Base-by-base conservation (phyloP, 176 grass and related monocot species). In the Themeda triandra region DNA sequence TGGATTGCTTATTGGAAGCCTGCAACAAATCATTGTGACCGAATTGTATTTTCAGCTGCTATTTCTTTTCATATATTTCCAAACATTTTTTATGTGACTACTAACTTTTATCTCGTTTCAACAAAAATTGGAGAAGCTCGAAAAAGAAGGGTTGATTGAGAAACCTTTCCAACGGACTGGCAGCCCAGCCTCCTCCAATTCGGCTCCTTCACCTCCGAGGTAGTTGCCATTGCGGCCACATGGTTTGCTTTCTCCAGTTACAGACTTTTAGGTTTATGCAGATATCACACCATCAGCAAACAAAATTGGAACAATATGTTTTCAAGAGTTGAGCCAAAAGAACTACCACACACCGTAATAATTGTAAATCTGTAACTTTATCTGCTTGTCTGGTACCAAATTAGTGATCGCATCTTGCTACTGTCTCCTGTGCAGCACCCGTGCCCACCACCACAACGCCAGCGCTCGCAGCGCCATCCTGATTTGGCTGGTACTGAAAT, bases 41-140 rank as follows among this genome's bases (percentile, higher is more conserved):
- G 1, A 59, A 15, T 37, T 18, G 2, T 56, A 53, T 42, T 78
- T 78, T 53, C 13, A 83, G 1, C 13, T 69, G 17, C 28, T 79
- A 45, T 37, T 87, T 6, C 10, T 36, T 0, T 71, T 56, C 49
- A 12, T 35, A 27, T 17, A 40, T 48, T 83, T 66, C 6, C 37
- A 64, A 40, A 39, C 17, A 30, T 75, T 69, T 53, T 84, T 83
- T 18, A 35, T 80, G 33, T 85, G 39, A 18, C 72, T 53, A 64
- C 42, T 86, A 84, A 86, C 33, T 78, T 74, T 32, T 77, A 12
- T 66, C 66, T 82, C 49, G 35, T 79, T 86, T 78, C 10, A 83
- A 87, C 78, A 99, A 93, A 99, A 99, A 92, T 86, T 99, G 88
- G 96, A 96, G 87, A 99, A 96, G 85, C 88, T 99, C 91, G 85